Percentiles rank a stretch among this genome's conserved stretches.
These are phyloP conservation scores for Mycena sanguinolenta DNA, from an alignment of 768 basidiomycete species.

Conservation along the genomic window DNA sequence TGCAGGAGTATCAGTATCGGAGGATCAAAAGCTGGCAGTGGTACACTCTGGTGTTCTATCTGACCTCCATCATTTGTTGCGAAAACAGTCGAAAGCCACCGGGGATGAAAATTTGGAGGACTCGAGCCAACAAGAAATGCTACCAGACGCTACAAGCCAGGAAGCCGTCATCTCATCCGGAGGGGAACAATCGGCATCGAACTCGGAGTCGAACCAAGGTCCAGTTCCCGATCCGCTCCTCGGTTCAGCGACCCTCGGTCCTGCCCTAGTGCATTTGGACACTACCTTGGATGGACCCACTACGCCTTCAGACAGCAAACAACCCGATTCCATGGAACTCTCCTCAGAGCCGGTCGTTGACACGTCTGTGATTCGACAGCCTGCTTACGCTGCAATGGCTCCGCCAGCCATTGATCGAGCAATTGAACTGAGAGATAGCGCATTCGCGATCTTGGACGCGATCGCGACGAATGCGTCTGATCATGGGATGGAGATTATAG, in stretches of 20 bases:
- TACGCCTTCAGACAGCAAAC: background rate
- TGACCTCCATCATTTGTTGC: conserved; percentile 8
- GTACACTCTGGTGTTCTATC: conserved; percentile 14
- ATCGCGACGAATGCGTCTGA: conserved; percentile 8
- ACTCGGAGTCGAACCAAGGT: background rate
- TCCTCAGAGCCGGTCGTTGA: background rate
- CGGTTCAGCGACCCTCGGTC: background rate
- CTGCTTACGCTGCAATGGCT: background rate
- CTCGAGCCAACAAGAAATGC: background rate
- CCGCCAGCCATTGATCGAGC: background rate
- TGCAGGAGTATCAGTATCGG: conserved; percentile 6
- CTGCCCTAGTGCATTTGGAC: background rate
- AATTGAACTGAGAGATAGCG: conserved; percentile 12
- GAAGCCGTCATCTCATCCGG: background rate
- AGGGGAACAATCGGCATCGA: background rate
- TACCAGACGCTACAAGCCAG: background rate
- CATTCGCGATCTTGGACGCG: background rate
- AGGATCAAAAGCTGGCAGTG: conserved; percentile 11
- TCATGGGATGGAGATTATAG: conserved; percentile 8
- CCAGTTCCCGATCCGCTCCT: background rate
- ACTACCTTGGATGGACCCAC: background rate
- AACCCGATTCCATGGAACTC: background rate
- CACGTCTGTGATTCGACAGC: conserved; percentile 1
- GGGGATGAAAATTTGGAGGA: background rate
- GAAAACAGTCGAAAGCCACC: background rate